phyloP scores from a whole-genome alignment of 768 basidiomycete genomes.

The Glaciozyma martinii region DNA sequence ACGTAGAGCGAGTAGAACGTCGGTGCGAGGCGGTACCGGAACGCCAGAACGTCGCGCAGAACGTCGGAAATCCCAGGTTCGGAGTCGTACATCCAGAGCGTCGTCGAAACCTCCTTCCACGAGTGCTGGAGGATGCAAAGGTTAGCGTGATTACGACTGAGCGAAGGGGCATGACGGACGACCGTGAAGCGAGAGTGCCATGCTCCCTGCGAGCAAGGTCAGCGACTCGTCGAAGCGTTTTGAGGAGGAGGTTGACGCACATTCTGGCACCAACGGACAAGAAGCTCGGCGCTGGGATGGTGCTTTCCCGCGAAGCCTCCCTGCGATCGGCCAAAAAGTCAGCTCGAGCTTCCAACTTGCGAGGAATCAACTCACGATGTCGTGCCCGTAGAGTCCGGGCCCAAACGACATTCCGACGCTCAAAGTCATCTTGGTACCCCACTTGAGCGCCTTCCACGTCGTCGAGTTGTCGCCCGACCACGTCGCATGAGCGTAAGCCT shows the following conservation, averaged over 20 bases:
- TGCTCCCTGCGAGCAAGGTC: not conserved
- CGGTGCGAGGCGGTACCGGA: slow-evolving; percentile 5
- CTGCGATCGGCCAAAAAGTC: not conserved
- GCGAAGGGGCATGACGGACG: not conserved
- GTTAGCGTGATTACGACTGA: not conserved
- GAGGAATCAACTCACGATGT: not conserved
- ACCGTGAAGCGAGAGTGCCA: slow-evolving; percentile 7
- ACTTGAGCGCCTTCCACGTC: slow-evolving; percentile 4
- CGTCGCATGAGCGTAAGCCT: slow-evolving; percentile 3
- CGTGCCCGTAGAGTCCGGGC: not conserved
- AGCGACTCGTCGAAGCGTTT: not conserved
- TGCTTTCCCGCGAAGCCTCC: slow-evolving; percentile 9
- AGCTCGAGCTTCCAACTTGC: not conserved
- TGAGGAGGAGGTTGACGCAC: not conserved
- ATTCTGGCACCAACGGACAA: slow-evolving; percentile 5
- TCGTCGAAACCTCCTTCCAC: slow-evolving; percentile 6
- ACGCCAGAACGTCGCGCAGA: not conserved
- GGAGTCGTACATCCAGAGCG: slow-evolving; percentile 2
- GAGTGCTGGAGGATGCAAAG: not conserved
- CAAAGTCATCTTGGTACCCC: slow-evolving; percentile 3
- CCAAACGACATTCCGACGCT: slow-evolving; percentile 1
- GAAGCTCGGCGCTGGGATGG: not conserved
- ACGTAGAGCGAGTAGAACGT: slow-evolving; percentile 7
- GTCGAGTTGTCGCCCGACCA: slow-evolving; percentile 10
- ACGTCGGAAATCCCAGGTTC: not conserved